Evolutionary conservation across 768 basidiomycete genomes (phyloP), one percentile per base, ranked within the genome.

Genomic region (Podaxis sp.): DNA sequence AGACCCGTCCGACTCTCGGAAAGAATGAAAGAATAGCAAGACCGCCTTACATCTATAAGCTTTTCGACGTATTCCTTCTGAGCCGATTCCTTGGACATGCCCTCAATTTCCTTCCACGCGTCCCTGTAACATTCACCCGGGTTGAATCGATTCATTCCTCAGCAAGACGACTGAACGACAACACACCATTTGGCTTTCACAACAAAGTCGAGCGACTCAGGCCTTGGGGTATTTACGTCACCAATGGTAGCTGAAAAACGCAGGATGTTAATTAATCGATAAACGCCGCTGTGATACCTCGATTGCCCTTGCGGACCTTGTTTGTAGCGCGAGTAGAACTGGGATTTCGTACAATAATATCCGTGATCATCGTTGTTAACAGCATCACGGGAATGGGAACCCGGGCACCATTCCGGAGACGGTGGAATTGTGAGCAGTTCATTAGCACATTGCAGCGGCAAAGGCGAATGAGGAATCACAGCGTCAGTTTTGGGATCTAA

Each of bases 271-370:
- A 12, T 33, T 9, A 30, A 5, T 30, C 28, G 28, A 30, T 30
- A 1, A 30, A 1, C 28, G 8, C 33, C 9, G 8, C 2, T 9
- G 33, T 9, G 33, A 33, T 33, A 33, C 30, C 30, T 30, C 30
- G 7, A 30, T 33, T 9, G 22, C 17, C 28, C 52, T 4, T 15
- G 59, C 74, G 48, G 59, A 90, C 94, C 93, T 82, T 96, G 95
- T 84, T 99, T 99, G 85, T 81, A 98, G 75, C 89, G 86, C 68
- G 82, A 83, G 82, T 99, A 99, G 82, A 97, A 97, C 96, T 98
- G 63, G 64, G 49, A 2, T 30, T 30, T 15, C 57, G 48, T 36
- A 57, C 42, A 44, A 33, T 33, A 33, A 4, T 11, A 40, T 44
- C 24, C 56, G 33, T 17, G 40, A 30, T 44, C 22, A 30, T 15